phyloP scores from a whole-genome alignment of 2,329 filamentous ascomycete species.

The Bipolaris zeicola region DNA sequence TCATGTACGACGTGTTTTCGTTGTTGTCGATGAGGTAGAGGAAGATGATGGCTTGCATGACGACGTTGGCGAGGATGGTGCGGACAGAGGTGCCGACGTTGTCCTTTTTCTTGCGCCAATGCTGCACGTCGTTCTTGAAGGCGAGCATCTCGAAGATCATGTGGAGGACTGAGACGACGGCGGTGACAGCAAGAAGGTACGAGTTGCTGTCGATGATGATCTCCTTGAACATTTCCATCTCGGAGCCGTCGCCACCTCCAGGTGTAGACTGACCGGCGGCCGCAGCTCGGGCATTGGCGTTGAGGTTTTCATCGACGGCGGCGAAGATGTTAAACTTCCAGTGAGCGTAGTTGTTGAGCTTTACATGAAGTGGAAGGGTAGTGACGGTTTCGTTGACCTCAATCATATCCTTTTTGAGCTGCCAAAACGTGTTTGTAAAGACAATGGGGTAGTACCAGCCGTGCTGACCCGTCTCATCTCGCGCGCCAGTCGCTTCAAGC shows the following conservation, averaged over 20 bases:
- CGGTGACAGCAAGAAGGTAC: slow-evolving; percentile 84
- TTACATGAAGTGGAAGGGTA: slow-evolving; percentile 79
- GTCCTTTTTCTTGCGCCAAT: slow-evolving; percentile 99
- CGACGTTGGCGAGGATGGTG: slow-evolving; percentile 94
- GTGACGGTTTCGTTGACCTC: slow-evolving; percentile 88
- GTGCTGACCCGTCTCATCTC: slow-evolving; percentile 84
- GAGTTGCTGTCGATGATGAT: slow-evolving; percentile 93
- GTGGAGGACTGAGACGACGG: slow-evolving; percentile 83
- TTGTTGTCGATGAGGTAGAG: slow-evolving; percentile 97
- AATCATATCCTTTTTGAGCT: slow-evolving; percentile 88
- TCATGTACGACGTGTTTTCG: slow-evolving; percentile 99
- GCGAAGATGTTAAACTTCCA: slow-evolving; percentile 92
- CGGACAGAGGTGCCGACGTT: slow-evolving; percentile 95
- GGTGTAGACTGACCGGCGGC: slow-evolving; percentile 72
- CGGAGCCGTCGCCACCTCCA: slow-evolving; percentile 83
- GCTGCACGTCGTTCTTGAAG: slow-evolving; percentile 95
- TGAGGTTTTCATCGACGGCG: slow-evolving; percentile 84
- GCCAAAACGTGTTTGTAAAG: slow-evolving; percentile 97
- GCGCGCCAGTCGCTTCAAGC: slow-evolving; percentile 78
- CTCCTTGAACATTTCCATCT: slow-evolving; percentile 97
- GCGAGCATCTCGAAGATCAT: slow-evolving; percentile 95
- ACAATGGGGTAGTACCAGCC: slow-evolving; percentile 92
- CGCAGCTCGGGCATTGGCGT: slow-evolving; percentile 78
- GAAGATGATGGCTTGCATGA: slow-evolving; percentile 97
- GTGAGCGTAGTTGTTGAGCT: slow-evolving; percentile 76